phyloP scores from a whole-genome alignment of 2,329 filamentous ascomycete species.

The Plenodomus biglobosus region DNA sequence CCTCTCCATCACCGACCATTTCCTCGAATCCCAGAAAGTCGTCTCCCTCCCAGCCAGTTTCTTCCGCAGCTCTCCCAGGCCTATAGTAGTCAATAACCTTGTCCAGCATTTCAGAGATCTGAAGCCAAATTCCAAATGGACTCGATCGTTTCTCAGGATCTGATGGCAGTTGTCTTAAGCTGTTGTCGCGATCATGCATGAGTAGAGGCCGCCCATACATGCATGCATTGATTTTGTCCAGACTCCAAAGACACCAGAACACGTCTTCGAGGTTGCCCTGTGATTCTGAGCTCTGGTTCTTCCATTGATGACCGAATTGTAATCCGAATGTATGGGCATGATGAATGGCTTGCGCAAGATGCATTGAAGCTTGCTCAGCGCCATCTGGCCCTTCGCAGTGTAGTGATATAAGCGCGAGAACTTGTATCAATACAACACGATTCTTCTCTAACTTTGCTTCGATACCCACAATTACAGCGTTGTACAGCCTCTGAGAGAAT shows the following conservation, averaged over 20 bases:
- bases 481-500: slow-evolving; percentile 50
- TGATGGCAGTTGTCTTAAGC: slow-evolving; percentile 46
- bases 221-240: slow-evolving; percentile 52
- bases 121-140: slow-evolving; percentile 53
- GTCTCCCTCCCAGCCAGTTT: slow-evolving; percentile 51
- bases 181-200: slow-evolving; percentile 53
- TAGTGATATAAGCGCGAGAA: slow-evolving; percentile 50
- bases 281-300: slow-evolving; percentile 42
- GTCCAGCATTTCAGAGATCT: slow-evolving; percentile 50
- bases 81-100: slow-evolving; percentile 53
- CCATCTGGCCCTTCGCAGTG: slow-evolving; percentile 53
- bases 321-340: slow-evolving; percentile 54
- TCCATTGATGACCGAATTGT: slow-evolving; percentile 48
- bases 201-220: slow-evolving; percentile 52
- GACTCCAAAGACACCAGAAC: slow-evolving; percentile 54
- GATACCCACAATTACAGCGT: slow-evolving; percentile 46
- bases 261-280: slow-evolving; percentile 48
- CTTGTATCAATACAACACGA: slow-evolving; percentile 51
- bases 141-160: slow-evolving; percentile 49
- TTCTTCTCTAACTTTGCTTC: slow-evolving; percentile 49
- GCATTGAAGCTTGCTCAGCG: slow-evolving; percentile 51
- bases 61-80: slow-evolving; percentile 44
- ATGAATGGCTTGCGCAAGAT: slow-evolving; percentile 52
- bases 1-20: slow-evolving; percentile 45
- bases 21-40: slow-evolving; percentile 51